Evolutionary conservation across 2,329 filamentous ascomycete species (phyloP), one percentile per base, ranked within the genome.

Genomic region (Orbilia blumenaviensis): DNA sequence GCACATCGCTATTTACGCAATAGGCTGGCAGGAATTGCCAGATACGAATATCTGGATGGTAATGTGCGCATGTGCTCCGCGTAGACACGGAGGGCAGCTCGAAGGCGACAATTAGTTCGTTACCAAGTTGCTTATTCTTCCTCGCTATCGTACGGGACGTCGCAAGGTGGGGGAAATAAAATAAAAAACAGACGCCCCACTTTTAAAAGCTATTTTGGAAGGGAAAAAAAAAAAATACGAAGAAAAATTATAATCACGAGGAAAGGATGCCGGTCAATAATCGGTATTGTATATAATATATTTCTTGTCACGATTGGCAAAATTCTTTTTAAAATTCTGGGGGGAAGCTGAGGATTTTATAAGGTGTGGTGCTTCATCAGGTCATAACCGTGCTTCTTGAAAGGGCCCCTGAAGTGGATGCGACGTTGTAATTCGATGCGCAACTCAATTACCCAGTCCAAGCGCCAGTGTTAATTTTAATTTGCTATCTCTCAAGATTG

Each of bases 361-460:
- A 38, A 25, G 3, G 12, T 4, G 52, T 25, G 52, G n/a, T 38
- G 2, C 50, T 54, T 54, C 25, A 36, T 56, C 52, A 56, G 52
- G 52, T 56, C 52, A 56, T 38, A 38, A 56, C 29, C 18, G 32
- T 56, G 52, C 32, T 56, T 56, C 52, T 10, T 38, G 52, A 36
- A 56, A 54, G 8, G 18, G 32, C 52, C 52, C 52, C 52, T 56
- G 52, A 56, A 56, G 52, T 56, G 52, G 52, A 56, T 56, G 29
- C 52, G 52, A 56, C 52, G 52, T 56, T 56, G 52, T 56, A 56
- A 56, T 56, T 56, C 52, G 52, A 56, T 38, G 50, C 32, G 50
- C 50, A 56, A 56, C 50, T 56, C 50, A 56, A 56, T 56, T 56
- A 56, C 52, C 52, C 52, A 56, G 52, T 56, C 52, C 52, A 56